Evolutionary conservation across 2,329 filamentous ascomycete genomes (phyloP).

Genomic region (Pseudopyricularia cyperi): DNA sequence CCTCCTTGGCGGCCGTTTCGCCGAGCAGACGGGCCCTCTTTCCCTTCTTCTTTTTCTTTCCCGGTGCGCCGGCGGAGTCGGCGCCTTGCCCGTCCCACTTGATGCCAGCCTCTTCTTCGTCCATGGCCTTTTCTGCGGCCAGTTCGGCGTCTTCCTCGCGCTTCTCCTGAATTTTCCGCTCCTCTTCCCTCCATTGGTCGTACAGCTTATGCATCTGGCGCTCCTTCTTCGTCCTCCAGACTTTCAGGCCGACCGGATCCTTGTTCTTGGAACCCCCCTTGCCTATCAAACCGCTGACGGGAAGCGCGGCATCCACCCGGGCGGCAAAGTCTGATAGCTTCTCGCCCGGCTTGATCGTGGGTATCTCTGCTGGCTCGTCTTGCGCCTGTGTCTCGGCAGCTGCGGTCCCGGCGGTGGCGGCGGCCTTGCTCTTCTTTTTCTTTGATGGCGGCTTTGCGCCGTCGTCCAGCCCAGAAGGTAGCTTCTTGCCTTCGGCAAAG

Average conservation of each 20-base stretch:
- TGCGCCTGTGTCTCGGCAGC: background rate
- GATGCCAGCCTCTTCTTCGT: constrained; percentile 40
- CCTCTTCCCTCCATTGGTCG: constrained; percentile 61
- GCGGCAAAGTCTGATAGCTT: constrained; percentile 67
- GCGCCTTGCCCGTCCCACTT: constrained; percentile 22
- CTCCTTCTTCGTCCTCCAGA: constrained; percentile 69
- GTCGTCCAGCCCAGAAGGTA: constrained; percentile 56
- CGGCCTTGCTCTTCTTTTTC: constrained; percentile 17
- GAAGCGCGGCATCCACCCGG: constrained; percentile 74
- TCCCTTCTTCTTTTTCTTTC: constrained; percentile 32
- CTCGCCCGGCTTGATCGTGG: constrained; percentile 74
- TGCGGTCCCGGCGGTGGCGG: constrained; percentile 8
- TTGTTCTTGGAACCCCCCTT: constrained; percentile 48
- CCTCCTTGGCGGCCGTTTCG: constrained; percentile 35
- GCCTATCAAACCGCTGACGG: constrained; percentile 55
- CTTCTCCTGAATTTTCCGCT: constrained; percentile 47
- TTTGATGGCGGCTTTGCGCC: constrained; percentile 27
- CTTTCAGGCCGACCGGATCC: constrained; percentile 52
- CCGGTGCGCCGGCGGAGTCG: constrained; percentile 20
- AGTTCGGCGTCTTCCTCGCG: constrained; percentile 53
- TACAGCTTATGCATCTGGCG: constrained; percentile 70
- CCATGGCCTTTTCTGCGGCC: constrained; percentile 49
- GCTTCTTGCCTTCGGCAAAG: constrained; percentile 47
- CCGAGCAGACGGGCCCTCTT: constrained; percentile 23
- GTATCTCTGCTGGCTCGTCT: constrained; percentile 21